Base-by-base conservation (phyloP, 2,329 filamentous ascomycete species). In the Colletotrichum truncatum region DNA sequence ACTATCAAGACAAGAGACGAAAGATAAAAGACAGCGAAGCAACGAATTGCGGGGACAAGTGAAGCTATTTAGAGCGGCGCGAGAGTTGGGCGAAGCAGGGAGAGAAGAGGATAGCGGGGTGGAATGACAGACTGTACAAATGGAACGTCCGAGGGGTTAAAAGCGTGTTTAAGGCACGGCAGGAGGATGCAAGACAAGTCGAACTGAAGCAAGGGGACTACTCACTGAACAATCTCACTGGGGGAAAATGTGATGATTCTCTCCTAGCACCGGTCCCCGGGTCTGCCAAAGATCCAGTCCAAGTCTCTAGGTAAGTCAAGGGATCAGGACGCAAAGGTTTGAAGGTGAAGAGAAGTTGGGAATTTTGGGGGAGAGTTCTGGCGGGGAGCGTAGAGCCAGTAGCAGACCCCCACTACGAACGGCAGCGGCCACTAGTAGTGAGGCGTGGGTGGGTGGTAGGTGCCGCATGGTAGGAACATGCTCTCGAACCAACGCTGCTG, bases 61-160 rank as follows among this genome's bases (percentile, higher is more conserved):
- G 41, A 55, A 26, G 43, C 26, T 65, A 43, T 64, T 53, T 64
- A 64, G 56, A 61, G 39, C 28, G 39, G 32, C 25, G 57, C 25
- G 39, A 26, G 34, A 30, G n/a, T 12, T 18, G 11, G 23, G 25
- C 11, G 11, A 41, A 55, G 49, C 46, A 34, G 9, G 51, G 32
- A 11, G 16, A 21, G 45, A 16, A 36, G 14, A 26, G 16, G 39
- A n/a, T 28, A 41, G 32, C 28, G 43, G 34, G 36, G 43, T 32
- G 28, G 36, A 51, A 55, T 51, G 49, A n/a, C 18, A 26, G 57
- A 23, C 36, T 39, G 26, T 43, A 21, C 14, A 25, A 30, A 36
- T 48, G 56, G 62, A 61, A 65, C 58, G 59, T 28, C 38, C 48
- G 62, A 66, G 63, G 57, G 57, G 57, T 56, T 54, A 48, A 55